Base-by-base conservation (phyloP, 345 rosid genomes). In the Kandelia obovata region DNA sequence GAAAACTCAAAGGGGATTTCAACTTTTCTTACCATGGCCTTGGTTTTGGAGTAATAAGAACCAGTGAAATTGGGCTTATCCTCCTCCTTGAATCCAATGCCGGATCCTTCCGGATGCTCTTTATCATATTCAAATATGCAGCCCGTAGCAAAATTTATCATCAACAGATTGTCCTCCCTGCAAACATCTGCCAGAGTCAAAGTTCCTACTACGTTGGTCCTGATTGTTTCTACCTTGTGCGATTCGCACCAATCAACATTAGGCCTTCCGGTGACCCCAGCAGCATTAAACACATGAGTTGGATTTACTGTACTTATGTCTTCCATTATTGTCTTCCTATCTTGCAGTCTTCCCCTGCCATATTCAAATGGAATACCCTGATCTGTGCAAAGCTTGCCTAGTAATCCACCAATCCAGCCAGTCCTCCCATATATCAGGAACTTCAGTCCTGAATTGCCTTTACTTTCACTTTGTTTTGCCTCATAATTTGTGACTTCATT, bases 171-270 rank as follows among this genome's bases (percentile, higher is more conserved):
- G 37, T 77, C 66, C 64, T 80, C 82, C 61, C 73, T 77, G 74
- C 88, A 84, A 65, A 82, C 85, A 77, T 81, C 88, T 1, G 88
- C 86, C 2, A 86, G 72, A 58, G 78, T 86, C 74, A 84, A 70
- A 8, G 90, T 75, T 2, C 90, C 90, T 31, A 75, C 75, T 0
- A 84, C 86, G 70, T 84, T 82, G 17, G 79, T 75, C 77, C 83
- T 78, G 25, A 79, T 73, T 3, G 90, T 86, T 66, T 84, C 88
- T 0, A 77, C 73, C 64, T 75, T 82, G 73, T 84, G 90, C 58
- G 86, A 78, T 65, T 84, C 88, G 64, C 90, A 84, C 88, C 88
- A 84, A 49, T 86, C 87, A 1, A 84, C 88, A 10, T 86, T 84
- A 13, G 90, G 88, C 68, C 90, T 82, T 5, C 88, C 88, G 4